Evolutionary conservation across 2,329 filamentous ascomycete genomes (phyloP).

Genomic region (Alternaria sp.): DNA sequence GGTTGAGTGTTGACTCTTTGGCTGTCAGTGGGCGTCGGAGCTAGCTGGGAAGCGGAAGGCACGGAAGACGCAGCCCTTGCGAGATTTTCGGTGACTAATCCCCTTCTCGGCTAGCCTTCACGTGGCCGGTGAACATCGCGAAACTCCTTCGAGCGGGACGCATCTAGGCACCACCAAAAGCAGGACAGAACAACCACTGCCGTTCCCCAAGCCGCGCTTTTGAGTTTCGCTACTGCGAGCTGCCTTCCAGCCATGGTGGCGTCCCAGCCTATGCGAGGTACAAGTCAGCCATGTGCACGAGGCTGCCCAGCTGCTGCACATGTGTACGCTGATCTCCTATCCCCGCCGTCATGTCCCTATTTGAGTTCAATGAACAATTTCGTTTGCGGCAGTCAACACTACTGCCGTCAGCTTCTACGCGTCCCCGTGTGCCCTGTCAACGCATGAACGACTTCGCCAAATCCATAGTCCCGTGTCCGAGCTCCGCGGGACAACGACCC

Average conservation of each 20-base stretch:
- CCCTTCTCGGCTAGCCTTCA: not conserved
- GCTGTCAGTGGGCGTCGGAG: not conserved
- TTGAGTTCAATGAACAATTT: constrained; percentile 1
- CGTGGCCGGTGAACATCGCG: not conserved
- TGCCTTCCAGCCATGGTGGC: not conserved
- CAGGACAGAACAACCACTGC: not conserved
- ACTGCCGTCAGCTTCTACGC: not conserved
- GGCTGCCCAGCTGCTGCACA: not conserved
- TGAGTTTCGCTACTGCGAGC: constrained; percentile 1
- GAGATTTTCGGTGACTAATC: constrained; percentile 1
- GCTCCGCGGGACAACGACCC: constrained; percentile 18
- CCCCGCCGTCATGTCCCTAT: not conserved
- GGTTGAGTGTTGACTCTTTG: not conserved
- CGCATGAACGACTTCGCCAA: constrained; percentile 13
- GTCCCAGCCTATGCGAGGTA: not conserved
- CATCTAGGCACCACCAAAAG: not conserved
- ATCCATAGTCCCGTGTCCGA: constrained; percentile 1
- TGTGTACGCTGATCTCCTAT: not conserved
- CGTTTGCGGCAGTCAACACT: constrained; percentile 6
- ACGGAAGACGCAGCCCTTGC: constrained; percentile 1
- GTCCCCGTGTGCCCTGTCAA: constrained; percentile 1
- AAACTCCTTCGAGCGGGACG: not conserved
- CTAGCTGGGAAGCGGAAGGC: not conserved
- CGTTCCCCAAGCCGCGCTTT: not conserved
- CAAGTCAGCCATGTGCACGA: not conserved